These are phyloP conservation scores for Incumbomyces lentus DNA, from an alignment of 2,329 filamentous ascomycete species.

Conservation along the genomic window DNA sequence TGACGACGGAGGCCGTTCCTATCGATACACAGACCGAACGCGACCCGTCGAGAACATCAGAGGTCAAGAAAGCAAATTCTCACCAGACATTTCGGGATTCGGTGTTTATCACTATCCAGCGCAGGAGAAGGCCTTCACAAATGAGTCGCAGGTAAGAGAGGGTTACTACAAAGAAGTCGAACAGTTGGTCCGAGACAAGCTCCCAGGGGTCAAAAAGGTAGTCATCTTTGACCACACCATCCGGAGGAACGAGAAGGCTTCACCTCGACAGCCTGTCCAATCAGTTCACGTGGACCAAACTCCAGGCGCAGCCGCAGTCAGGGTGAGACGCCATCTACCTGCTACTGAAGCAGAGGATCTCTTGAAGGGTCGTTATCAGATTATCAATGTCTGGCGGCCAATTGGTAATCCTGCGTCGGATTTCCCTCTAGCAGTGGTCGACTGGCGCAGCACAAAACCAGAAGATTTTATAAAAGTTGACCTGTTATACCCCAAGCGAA, in stretches of 20 bases:
- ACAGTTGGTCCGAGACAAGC: conserved; percentile 42
- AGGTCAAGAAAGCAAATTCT: conserved; percentile 40
- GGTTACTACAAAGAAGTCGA: conserved; percentile 56
- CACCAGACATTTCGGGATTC: conserved; percentile 50
- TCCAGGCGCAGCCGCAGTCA: conserved; percentile 47
- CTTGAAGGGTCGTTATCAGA: conserved; percentile 50
- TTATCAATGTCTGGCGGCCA: conserved; percentile 63
- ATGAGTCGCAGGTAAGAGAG: conserved; percentile 44
- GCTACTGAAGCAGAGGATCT: conserved; percentile 47
- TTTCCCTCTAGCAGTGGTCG: conserved; percentile 58
- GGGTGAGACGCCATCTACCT: conserved; percentile 52
- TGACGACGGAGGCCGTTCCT: conserved; percentile 49
- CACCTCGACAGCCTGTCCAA: conserved; percentile 55
- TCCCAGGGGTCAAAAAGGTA: conserved; percentile 49
- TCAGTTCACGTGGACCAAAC: conserved; percentile 66
- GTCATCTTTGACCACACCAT: conserved; percentile 67
- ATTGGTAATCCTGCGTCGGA: conserved; percentile 55
- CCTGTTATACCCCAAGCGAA: conserved; percentile 50
- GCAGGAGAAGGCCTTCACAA: conserved; percentile 44
- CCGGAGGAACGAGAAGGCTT: conserved; percentile 42
- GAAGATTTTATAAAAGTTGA: conserved; percentile 51
- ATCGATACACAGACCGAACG: conserved; percentile 35
- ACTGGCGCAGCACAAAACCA: conserved; percentile 49
- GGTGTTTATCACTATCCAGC: conserved; percentile 44
- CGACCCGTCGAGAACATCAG: conserved; percentile 47